Base-by-base conservation (phyloP, 805 yeast species). In the Ogataea glucozyma region DNA sequence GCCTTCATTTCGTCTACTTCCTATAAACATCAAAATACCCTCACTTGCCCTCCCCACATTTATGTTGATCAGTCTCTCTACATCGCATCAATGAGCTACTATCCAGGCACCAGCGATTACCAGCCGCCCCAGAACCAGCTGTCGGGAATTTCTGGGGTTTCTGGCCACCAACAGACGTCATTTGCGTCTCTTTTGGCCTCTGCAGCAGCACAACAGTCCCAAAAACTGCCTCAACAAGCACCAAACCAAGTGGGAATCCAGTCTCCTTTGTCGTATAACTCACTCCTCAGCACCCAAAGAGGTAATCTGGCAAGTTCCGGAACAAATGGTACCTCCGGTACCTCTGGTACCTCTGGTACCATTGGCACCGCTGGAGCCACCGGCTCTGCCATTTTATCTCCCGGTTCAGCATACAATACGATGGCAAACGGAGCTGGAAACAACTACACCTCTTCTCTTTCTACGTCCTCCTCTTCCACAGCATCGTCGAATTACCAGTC, bases 401-500 rank as follows among this genome's bases (percentile, higher is more conserved):
- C 58, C 13, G 44, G 49, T 4, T 34, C 50, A 2, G 31, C 52
- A 21, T 53, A 48, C 41, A 51, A 41, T 35, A 43, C 24, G n/a
- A 17, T 31, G 22, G 27, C 43, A n/a, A 21, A 22, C 29, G 32
- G 36, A 24, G 32, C 48, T 18, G 34, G 23, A 21, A 40, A 37
- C 24, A 40, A 37, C 26, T 40, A 40, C 40, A 9, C 48, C 8
- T 37, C 43, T 12, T 39, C 47, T 16, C 37, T 46, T 21, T 38
- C 49, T 20, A 40, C 52, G 9, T 40, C 56, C 2, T 32, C 52
- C 6, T 49, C 58, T n/a, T 51, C 56, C 7, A 43, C 52, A 13
- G 40, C 46, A 14, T 47, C 58, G 8, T 48, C 57, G 10, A 47
- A 44, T 16, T 58, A 57, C 39, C 58, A 53, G 38, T 54, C 60